Conservation (phyloP, 805 yeast species). For the Metschnikowia koreensis region DNA sequence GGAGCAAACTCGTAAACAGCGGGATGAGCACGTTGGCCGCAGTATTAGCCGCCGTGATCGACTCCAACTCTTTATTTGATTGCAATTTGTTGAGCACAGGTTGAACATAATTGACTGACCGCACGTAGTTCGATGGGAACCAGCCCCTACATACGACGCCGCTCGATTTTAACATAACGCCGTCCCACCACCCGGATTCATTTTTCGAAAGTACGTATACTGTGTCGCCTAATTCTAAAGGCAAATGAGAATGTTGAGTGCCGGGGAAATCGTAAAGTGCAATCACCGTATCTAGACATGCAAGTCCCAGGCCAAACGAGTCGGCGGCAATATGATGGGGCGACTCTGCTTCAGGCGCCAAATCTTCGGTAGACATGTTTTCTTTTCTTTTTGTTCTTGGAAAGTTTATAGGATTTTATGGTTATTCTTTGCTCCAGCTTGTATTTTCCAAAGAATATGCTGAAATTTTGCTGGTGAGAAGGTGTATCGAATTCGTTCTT, state of each 20-base stretch:
- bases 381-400: neutral
- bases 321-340: conserved; percentile 24
- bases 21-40: conserved; percentile 47
- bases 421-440: no score
- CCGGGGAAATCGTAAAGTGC: conserved; percentile 57
- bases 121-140: conserved; percentile 73
- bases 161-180: conserved; percentile 41
- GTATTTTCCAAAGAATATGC: neutral
- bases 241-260: conserved; percentile 50
- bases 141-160: conserved; percentile 66
- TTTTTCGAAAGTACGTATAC: conserved; percentile 65
- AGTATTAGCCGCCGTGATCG: conserved; percentile 46
- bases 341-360: conserved; percentile 18
- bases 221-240: conserved; percentile 62
- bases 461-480: neutral
- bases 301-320: conserved; percentile 16
- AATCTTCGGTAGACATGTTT: neutral
- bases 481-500: no score
- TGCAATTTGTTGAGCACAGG: conserved; percentile 39
- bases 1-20: conserved; percentile 36
- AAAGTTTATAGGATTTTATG: no score
- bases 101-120: conserved; percentile 44
- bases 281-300: conserved; percentile 55
- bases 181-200: conserved; percentile 87
- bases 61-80: conserved; percentile 40